Conservation (phyloP, 2,329 filamentous ascomycete genomes). For the Penicillium palitans region DNA sequence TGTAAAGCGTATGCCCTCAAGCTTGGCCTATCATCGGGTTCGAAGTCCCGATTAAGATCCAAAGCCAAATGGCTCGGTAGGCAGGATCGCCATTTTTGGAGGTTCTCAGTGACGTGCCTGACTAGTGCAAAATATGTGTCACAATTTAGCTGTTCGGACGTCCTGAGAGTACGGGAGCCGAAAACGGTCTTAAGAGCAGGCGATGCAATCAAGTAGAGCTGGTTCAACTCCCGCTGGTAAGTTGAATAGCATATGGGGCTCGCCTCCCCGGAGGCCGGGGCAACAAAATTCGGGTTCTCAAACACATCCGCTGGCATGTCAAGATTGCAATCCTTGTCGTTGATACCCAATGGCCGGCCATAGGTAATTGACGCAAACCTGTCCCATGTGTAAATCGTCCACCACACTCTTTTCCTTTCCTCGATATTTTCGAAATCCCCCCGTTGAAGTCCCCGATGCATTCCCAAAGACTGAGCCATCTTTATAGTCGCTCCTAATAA, state of each 20-base stretch:
- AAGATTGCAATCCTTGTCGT: constrained; percentile 43
- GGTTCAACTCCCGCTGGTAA: constrained; percentile 28
- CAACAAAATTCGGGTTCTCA: constrained; percentile 34
- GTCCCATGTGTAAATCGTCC: constrained; percentile 48
- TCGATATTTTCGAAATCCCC: constrained; percentile 31
- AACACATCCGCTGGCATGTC: constrained; percentile 36
- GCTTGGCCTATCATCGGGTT: constrained; percentile 1
- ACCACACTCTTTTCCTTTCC: constrained; percentile 44
- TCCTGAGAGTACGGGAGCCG: constrained; percentile 24
- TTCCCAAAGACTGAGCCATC: constrained; percentile 36
- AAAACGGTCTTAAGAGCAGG: constrained; percentile 27
- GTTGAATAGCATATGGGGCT: constrained; percentile 23
- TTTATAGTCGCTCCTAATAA: constrained; percentile 42
- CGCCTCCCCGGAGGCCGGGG: background rate
- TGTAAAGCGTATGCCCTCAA: constrained; percentile 34
- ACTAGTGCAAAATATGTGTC: constrained; percentile 22
- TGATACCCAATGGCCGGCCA: constrained; percentile 44
- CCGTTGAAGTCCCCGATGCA: constrained; percentile 34
- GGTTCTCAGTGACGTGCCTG: constrained; percentile 20
- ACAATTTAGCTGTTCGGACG: constrained; percentile 19
- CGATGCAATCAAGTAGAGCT: constrained; percentile 27
- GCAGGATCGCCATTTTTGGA: constrained; percentile 20
- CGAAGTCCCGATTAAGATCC: constrained; percentile 23
- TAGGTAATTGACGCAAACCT: constrained; percentile 46
- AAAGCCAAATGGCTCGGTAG: constrained; percentile 21